phyloP scores from a whole-genome alignment of 2,329 filamentous ascomycete genomes.

The Aciculosporium take region DNA sequence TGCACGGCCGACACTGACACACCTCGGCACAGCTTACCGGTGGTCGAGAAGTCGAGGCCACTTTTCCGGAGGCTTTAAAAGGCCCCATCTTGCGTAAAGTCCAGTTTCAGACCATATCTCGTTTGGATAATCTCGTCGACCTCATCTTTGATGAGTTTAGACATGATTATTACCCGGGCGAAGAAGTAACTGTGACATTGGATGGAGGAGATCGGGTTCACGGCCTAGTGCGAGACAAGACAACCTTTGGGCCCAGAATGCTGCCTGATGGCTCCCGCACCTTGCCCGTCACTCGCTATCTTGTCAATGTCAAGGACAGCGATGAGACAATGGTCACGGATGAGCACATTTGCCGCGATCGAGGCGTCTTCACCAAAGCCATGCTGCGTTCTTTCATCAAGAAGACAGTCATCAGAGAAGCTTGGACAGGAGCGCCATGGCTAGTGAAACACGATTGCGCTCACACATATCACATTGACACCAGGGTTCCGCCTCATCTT shows the following conservation, averaged over 20 bases:
- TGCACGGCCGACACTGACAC: slow-evolving; percentile 2
- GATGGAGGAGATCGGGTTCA: slow-evolving; percentile 54
- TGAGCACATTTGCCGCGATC: slow-evolving; percentile 70
- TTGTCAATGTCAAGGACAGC: slow-evolving; percentile 58
- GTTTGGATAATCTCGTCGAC: slow-evolving; percentile 70
- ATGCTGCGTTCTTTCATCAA: slow-evolving; percentile 90
- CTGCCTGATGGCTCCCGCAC: slow-evolving; percentile 55
- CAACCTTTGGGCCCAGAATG: slow-evolving; percentile 48
- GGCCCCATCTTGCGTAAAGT: slow-evolving; percentile 81
- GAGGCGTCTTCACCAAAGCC: slow-evolving; percentile 87
- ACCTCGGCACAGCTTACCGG: slow-evolving; percentile 46
- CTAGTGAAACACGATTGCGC: slow-evolving; percentile 80
- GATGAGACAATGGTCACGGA: slow-evolving; percentile 68
- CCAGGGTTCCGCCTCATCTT: slow-evolving; percentile 69
- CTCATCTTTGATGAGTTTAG: slow-evolving; percentile 67
- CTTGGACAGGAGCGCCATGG: slow-evolving; percentile 96
- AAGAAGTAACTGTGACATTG: slow-evolving; percentile 62
- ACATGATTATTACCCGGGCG: slow-evolving; percentile 79
- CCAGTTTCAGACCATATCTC: slow-evolving; percentile 77
- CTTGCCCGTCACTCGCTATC: slow-evolving; percentile 63
- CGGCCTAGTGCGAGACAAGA: slow-evolving; percentile 74
- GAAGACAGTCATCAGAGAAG: slow-evolving; percentile 79
- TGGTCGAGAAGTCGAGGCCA: slow-evolving; percentile 76
- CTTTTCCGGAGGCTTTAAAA: slow-evolving; percentile 83
- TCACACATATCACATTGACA: slow-evolving; percentile 70